Conservation (phyloP, 139 green algal species). For the Penium margaritaceum region DNA sequence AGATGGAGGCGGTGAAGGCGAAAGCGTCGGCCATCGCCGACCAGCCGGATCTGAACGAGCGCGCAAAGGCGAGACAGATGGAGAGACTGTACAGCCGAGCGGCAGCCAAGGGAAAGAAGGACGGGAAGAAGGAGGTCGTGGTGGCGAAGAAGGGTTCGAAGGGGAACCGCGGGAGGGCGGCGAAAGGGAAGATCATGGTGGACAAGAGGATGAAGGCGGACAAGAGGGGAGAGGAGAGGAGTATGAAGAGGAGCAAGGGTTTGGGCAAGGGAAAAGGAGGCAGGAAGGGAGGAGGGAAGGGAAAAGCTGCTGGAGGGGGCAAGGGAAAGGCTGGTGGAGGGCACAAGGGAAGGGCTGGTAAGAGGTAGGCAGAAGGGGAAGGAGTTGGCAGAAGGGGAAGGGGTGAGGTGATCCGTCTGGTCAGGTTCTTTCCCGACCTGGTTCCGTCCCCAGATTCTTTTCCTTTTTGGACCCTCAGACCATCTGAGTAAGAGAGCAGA, state of each 20-base stretch:
- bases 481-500: too few relatives aligned
- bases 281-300: neutral
- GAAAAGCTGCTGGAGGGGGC: neutral
- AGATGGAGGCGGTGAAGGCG: slow-evolving; percentile 34
- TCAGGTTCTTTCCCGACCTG: too few relatives aligned
- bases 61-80: slow-evolving; percentile 35
- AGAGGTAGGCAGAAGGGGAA: too few relatives aligned
- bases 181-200: slow-evolving; percentile 43
- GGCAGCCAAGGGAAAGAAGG: slow-evolving; percentile 2
- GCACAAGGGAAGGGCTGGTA: too few relatives aligned
- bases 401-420: too few relatives aligned
- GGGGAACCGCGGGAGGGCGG: slow-evolving; percentile 34
- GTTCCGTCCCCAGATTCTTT: too few relatives aligned
- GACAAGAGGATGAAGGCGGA: slow-evolving; percentile 36
- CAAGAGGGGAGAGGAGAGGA: neutral
- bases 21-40: slow-evolving; percentile 40
- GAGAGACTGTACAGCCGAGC: slow-evolving; percentile 38
- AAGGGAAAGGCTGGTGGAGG: neutral
- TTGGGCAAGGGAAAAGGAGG: slow-evolving; percentile 23
- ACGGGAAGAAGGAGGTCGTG: slow-evolving; percentile 28
- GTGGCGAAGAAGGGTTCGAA: slow-evolving; percentile 40
- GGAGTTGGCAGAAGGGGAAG: too few relatives aligned
- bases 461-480: too few relatives aligned
- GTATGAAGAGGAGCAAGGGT: slow-evolving; percentile 19
- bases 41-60: slow-evolving; percentile 26